Base-by-base conservation (phyloP, 352 stramenopile genomes). In the Pythium phragmitis region DNA sequence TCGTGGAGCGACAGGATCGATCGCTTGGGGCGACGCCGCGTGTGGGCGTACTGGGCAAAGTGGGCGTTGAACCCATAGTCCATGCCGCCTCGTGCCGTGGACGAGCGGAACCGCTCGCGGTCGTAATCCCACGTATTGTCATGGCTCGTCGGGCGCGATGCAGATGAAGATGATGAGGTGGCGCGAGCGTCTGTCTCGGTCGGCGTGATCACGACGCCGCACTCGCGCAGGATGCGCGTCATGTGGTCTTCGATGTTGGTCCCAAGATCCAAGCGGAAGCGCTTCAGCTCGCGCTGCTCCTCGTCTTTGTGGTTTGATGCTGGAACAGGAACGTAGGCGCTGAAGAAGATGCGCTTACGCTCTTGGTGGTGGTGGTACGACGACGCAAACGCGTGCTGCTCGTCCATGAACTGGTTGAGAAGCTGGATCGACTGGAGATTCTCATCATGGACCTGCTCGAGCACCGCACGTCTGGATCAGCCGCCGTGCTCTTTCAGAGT, bases 391-490 rank as follows among this genome's bases (percentile, higher is more conserved):
- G 37, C 53, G 9, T 30, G 70, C 28, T 74, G 74, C 19, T 83
- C 77, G 61, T 89, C 80, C 55, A 88, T 87, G 54, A 82, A 89
- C 63, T 88, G 78, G 67, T 89, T 89, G 46, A 89, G 70, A 45
- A 88, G 70, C 69, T 89, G 77, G 17, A 89, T 79, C 6, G 80
- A 89, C 26, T 79, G 69, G 50, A 89, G 58, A 65, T 89, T 89
- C 63, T 89, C 80, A 63, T 88, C 79, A 37, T 89, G 80, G 6
- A 87, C 77, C 73, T 66, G 7, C 3, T 39, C 26, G 7, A 19
- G n/a, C 12, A 51, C 26, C 26, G 11, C 26, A 11, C 21, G 16
- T 34, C 42, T 4, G 23, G 51, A 6, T n/a, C 4, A 42, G 37
- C 37, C 37, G 37, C 14, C 11, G 14, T 9, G 14, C 37, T 42